Base-by-base conservation (phyloP, 169 alveolate genomes). In the Besnoitia besnoiti region DNA sequence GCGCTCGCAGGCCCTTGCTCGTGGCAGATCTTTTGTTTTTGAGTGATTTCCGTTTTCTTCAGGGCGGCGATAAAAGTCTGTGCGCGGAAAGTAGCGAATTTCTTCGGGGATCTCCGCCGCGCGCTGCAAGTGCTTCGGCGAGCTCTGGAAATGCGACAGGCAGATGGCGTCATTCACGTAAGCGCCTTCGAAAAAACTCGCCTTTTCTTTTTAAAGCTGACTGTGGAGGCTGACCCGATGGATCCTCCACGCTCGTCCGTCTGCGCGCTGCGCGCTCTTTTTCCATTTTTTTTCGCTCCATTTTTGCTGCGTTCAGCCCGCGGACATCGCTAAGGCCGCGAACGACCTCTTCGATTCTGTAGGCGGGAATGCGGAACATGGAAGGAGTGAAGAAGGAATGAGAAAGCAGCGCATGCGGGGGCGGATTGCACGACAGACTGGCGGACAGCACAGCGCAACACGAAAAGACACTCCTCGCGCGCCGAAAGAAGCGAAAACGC, bases 1-100 rank as follows among this genome's bases (percentile, higher is more conserved):
- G n/a, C n/a, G n/a, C n/a, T n/a, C n/a, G n/a, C n/a, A n/a, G n/a
- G n/a, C n/a, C n/a, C n/a, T n/a, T n/a, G n/a, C n/a, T n/a, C n/a
- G n/a, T n/a, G n/a, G n/a, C n/a, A n/a, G n/a, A n/a, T n/a, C n/a
- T 61, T 61, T 61, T 14, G 47, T 37, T 12, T 14, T 67, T 87
- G 37, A 16, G 12, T 33, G 37, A 8, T 44, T 16, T 30, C 40
- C 46, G 84, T 7, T 8, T n/a, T 24, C 40, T 49, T 21, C 73
- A 90, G 95, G 50, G 95, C 96, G 27, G 96, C 98, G 49, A 94
- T 96, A 19, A 96, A 95, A 55, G 92, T 96, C 89, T 96, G 98
- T 90, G 98, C 98, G 40, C 80, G 97, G 61, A 95, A 96, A 85
- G 97, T 96, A 2, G 96, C 97, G 42, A 96, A 96, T 75, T 96